Conservation (phyloP, 306 rosid species). For the Vigna trinervia region DNA sequence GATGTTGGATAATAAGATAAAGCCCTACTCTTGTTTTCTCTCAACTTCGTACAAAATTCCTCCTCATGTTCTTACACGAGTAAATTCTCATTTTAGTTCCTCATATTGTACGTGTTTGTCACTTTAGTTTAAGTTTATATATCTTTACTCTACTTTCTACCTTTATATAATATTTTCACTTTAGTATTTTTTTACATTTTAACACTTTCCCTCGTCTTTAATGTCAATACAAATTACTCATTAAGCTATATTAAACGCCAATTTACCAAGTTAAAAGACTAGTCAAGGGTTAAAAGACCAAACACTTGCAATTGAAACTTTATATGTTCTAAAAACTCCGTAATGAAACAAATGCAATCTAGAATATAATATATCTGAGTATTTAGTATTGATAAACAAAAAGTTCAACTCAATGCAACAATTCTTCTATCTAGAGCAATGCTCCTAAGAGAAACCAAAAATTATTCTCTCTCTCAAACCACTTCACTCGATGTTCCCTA, state of each 20-base stretch:
- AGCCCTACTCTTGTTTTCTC: not conserved
- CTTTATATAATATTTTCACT: not conserved
- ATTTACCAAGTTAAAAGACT: not conserved
- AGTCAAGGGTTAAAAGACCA: not conserved
- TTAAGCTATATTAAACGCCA: not conserved
- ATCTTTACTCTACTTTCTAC: not conserved
- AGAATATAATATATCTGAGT: too few species aligned
- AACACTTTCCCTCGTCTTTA: not conserved
- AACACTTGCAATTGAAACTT: not conserved
- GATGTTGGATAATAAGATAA: not conserved
- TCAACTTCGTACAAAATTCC: constrained; percentile 43
- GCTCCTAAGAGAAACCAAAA: too few species aligned
- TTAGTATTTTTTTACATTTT: not conserved
- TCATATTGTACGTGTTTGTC: not conserved
- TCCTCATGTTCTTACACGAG: constrained; percentile 9
- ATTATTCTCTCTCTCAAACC: too few species aligned
- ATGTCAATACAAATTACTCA: not conserved
- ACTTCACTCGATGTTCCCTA: accelerated
- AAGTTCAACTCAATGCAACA: too few species aligned
- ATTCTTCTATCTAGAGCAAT: too few species aligned
- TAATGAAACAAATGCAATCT: too few species aligned
- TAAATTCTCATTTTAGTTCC: not conserved
- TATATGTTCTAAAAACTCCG: too few species aligned
- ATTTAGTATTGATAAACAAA: too few species aligned
- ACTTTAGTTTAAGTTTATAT: not conserved